Evolutionary conservation across 371 early-diverging fungal genomes (phyloP), one percentile per base, ranked within the genome.

Genomic region (Mucor sp.): DNA sequence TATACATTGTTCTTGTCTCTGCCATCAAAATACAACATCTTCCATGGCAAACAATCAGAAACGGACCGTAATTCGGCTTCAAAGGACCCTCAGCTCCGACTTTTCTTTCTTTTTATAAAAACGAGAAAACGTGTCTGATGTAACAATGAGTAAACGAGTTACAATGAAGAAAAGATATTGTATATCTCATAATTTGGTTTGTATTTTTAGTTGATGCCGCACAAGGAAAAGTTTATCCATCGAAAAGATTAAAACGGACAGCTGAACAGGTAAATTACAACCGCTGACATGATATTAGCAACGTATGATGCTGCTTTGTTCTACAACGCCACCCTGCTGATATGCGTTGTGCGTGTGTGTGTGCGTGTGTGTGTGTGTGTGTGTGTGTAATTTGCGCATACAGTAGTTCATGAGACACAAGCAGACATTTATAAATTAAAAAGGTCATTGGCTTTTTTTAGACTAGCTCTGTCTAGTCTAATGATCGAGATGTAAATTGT

Each of bases 121-220:
- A 32, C 28, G 17, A 43, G 30, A 60, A 56, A 67, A 67, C 67
- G 67, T 67, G 67, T 67, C 50, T 19, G 21, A 58, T 57, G 65
- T 65, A 58, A 65, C 65, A 65, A 58, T 50, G 33, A 27, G 27
- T 56, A 15, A 32, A 17, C 56, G 56, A 56, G 32, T 32, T 56
- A 56, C 19, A 21, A 50, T 23, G 12, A 14, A 50, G 50, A 50
- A 25, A 21, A 50, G 3, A 50, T 50, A 50, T 23, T 50, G 23
- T 50, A 50, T 21, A 37, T 37, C 37, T 12, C 37, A 37, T 37
- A 37, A 37, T 44, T 44, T 44, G n/a, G 19, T 44, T 44, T 25
- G 50, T 50, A 25, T 50, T 50, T 50, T 50, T 50, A 50, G 50
- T 48, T 48, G 23, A 48, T 48, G 48, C 23, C 21, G 8, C 48